Evolutionary conservation across 495 filamentous ascomycete genomes (phyloP).

Genomic region (Neurospora tetraspora): DNA sequence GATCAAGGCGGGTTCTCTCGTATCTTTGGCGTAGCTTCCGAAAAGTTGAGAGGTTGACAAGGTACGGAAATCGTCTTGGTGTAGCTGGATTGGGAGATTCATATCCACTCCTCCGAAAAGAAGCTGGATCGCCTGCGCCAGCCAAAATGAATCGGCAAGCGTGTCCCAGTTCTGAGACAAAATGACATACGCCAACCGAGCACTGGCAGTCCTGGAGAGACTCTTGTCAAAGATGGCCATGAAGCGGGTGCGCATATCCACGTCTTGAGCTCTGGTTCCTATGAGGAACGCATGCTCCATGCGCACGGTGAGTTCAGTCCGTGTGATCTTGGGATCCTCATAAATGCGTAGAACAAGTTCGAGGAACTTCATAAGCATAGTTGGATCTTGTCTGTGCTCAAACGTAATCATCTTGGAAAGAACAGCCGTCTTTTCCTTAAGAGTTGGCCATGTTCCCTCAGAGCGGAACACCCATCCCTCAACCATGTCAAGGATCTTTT

Average conservation of each 20-base stretch:
- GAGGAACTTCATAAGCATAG: conserved; percentile 82
- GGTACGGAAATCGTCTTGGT: conserved; percentile 72
- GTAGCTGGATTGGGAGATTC: conserved; percentile 61
- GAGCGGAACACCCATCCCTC: conserved; percentile 91
- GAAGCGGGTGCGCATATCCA: conserved; percentile 95
- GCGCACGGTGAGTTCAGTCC: conserved; percentile 89
- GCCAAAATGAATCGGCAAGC: conserved; percentile 88
- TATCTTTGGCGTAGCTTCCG: conserved; percentile 58
- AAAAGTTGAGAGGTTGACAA: conserved; percentile 62
- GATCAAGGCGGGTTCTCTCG: conserved; percentile 60
- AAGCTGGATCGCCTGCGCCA: conserved; percentile 85
- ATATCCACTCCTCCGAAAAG: conserved; percentile 85
- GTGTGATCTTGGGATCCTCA: conserved; percentile 87
- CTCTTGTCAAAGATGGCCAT: conserved; percentile 89
- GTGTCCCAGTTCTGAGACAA: conserved; percentile 97
- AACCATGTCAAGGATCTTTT: conserved; percentile 89
- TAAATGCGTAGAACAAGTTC: conserved; percentile 96
- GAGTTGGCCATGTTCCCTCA: conserved; percentile 82
- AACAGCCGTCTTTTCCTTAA: conserved; percentile 97
- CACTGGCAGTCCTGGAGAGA: conserved; percentile 75
- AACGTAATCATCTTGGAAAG: conserved; percentile 96
- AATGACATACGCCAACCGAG: conserved; percentile 77
- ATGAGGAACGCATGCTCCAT: conserved; percentile 98
- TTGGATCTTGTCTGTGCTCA: conserved; percentile 69
- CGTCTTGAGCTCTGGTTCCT: conserved; percentile 84